These are phyloP conservation scores for Carallia brachiata DNA, from an alignment of 345 rosid species.

Conservation along the genomic window DNA sequence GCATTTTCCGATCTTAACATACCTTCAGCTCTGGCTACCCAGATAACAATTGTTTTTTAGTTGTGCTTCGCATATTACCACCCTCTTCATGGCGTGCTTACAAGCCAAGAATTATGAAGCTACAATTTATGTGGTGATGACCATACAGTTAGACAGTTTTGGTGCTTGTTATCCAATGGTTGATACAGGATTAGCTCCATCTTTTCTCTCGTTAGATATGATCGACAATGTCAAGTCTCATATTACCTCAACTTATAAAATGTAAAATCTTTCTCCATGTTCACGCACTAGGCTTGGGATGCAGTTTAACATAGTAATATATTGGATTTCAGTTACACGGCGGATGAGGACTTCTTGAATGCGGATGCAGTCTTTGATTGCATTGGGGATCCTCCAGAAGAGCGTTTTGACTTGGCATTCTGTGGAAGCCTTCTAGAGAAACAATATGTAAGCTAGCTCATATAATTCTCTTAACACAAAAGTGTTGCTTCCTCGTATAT, in stretches of 20 bases:
- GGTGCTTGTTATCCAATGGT: no score
- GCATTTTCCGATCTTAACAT: no score
- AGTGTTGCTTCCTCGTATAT: not conserved
- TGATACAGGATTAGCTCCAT: no score
- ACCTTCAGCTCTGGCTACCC: not conserved
- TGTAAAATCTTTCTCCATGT: no score
- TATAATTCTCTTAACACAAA: not conserved
- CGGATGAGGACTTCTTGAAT: conserved; percentile 75
- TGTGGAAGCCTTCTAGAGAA: conserved; percentile 75
- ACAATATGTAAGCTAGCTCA: conserved; percentile 59
- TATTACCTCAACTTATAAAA: no score
- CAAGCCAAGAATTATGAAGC: not conserved
- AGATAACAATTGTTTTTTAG: not conserved
- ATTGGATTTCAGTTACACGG: conserved; percentile 65
- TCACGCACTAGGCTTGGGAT: not conserved
- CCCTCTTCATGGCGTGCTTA: not conserved
- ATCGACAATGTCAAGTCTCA: no score
- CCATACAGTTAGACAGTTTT: no score
- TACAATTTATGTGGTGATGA: not conserved
- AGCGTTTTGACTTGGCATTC: conserved; percentile 74
- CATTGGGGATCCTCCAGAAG: conserved; percentile 97
- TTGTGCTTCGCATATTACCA: no score
- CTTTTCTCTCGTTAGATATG: no score
- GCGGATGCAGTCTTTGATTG: conserved; percentile 89
- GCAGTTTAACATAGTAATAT: not conserved